These are phyloP conservation scores for Ramaria rubella DNA, from an alignment of 768 basidiomycete species.

Conservation along the genomic window DNA sequence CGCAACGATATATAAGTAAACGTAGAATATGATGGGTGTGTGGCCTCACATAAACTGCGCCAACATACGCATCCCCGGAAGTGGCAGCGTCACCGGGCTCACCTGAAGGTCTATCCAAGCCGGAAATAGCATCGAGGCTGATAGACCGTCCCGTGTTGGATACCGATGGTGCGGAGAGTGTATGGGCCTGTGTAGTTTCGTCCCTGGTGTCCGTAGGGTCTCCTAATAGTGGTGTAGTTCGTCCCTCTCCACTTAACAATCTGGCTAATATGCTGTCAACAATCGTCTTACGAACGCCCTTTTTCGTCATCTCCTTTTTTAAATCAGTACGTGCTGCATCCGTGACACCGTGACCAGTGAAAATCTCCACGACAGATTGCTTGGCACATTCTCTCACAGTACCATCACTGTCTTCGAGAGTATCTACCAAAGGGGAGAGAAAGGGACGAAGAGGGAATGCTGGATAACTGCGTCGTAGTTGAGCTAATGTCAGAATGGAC, in stretches of 20 bases:
- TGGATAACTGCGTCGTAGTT: slow-evolving; percentile 63
- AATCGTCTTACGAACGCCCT: slow-evolving; percentile 80
- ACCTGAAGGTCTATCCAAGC: not conserved
- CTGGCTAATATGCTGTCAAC: slow-evolving; percentile 71
- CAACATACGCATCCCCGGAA: slow-evolving; percentile 35
- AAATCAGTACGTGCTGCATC: slow-evolving; percentile 88
- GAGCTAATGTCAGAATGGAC: slow-evolving; percentile 60
- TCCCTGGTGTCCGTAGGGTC: slow-evolving; percentile 31
- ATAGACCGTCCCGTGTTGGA: slow-evolving; percentile 1
- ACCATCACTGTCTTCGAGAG: slow-evolving; percentile 86
- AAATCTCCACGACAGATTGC: slow-evolving; percentile 74
- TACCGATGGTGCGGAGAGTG: not conserved
- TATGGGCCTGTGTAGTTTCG: slow-evolving; percentile 41
- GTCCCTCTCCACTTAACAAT: slow-evolving; percentile 41
- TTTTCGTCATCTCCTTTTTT: slow-evolving; percentile 85
- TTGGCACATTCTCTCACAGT: slow-evolving; percentile 84
- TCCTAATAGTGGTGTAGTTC: slow-evolving; percentile 23
- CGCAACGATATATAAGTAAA: slow-evolving; percentile 7
- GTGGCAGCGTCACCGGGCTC: not conserved
- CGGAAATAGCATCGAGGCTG: not conserved
- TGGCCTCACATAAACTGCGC: slow-evolving; percentile 60
- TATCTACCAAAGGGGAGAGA: slow-evolving; percentile 70
- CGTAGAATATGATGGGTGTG: not conserved
- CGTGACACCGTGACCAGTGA: slow-evolving; percentile 74
- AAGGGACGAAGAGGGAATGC: slow-evolving; percentile 79